Evolutionary conservation across 352 stramenopile species (phyloP), one percentile per base, ranked within the genome.

Genomic region (Phytophthora pisi): DNA sequence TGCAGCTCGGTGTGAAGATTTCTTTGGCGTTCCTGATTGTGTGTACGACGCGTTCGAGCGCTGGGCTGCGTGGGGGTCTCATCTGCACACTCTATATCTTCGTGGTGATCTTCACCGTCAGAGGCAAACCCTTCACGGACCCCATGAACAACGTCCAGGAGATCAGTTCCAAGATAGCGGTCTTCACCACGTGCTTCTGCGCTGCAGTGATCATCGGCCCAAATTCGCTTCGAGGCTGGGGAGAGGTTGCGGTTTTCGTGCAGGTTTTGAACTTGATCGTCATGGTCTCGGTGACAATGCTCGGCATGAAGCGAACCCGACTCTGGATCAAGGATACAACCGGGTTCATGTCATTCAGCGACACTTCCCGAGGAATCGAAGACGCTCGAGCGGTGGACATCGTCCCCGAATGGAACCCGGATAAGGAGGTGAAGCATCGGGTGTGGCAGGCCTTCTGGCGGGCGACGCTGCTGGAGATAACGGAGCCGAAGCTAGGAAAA

Each of bases 401-500:
- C 40, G 58, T 81, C 10, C 66, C 60, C 3, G 30, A 72, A 15
- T 81, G 72, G 76, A 65, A 80, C 15, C 15, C 79, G 11, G 62
- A 84, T 13, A 69, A 68, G n/a, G 77, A 84, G 30, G 34, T 65
- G 30, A 80, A 80, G 60, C 70, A 78, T 31, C 70, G 74, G 28
- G 47, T 84, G 20, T 84, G 77, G 77, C 77, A 82, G 15, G 46
- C 65, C 0, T 84, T 82, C 51, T 84, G 77, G 77, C 45, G 75
- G 11, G 59, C 58, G 10, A 31, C 72, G 9, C 46, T 84, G 28
- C 45, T 79, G 0, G 61, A 62, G 2, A 16, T 77, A 3, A 40
- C 40, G 6, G 34, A 61, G 24, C 31, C 31, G 46, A 61, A 61
- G 26, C 31, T 40, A 3, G 36, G 34, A 3, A 57, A 66, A 7